Percentiles rank a stretch among this genome's conserved stretches.
Evolutionary conservation across 2,329 filamentous ascomycete genomes (phyloP).

Genomic region (Aspergillus clavatus): DNA sequence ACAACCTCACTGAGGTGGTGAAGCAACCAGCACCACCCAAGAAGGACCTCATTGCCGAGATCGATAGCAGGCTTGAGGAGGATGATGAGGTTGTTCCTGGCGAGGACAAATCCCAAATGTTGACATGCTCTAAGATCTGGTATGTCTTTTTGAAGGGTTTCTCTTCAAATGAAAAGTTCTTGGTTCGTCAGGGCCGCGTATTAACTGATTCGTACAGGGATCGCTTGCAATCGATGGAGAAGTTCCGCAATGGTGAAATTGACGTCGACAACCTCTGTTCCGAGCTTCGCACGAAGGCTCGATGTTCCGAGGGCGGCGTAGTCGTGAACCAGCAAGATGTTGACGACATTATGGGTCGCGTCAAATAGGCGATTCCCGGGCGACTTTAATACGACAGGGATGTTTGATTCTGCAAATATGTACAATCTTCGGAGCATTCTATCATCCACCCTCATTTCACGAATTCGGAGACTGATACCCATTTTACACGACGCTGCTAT

Average conservation of each 20-base stretch:
- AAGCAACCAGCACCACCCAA: slow-evolving; percentile 42
- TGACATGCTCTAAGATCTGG: slow-evolving; percentile 92
- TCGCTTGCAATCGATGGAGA: slow-evolving; percentile 78
- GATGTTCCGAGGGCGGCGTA: slow-evolving; percentile 82
- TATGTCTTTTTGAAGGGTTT: slow-evolving; percentile 46
- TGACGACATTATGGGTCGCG: slow-evolving; percentile 63
- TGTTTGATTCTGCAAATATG: slow-evolving; percentile 5
- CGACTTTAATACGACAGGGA: slow-evolving; percentile 15
- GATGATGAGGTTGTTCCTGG: slow-evolving; percentile 61
- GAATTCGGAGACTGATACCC: slow-evolving; percentile 22
- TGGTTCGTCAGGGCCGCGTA: slow-evolving; percentile 3
- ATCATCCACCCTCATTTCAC: slow-evolving; percentile 2
- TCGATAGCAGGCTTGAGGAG: slow-evolving; percentile 63
- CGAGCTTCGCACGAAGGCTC: slow-evolving; percentile 90
- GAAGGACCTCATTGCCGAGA: slow-evolving; percentile 69
- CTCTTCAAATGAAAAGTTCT: background rate
- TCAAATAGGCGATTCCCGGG: slow-evolving; percentile 17
- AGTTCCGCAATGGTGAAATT: slow-evolving; percentile 83
- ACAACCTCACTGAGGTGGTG: slow-evolving; percentile 45
- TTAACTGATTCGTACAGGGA: slow-evolving; percentile 63
- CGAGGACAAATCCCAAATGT: slow-evolving; percentile 57
- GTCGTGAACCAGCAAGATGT: slow-evolving; percentile 88
- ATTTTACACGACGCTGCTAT: slow-evolving; percentile 13
- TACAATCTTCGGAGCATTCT: background rate
- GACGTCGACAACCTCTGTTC: slow-evolving; percentile 90